Evolutionary conservation across 176 grass and related monocot genomes (phyloP), one percentile per base, ranked within the genome.

Genomic region (Chloris gayana): DNA sequence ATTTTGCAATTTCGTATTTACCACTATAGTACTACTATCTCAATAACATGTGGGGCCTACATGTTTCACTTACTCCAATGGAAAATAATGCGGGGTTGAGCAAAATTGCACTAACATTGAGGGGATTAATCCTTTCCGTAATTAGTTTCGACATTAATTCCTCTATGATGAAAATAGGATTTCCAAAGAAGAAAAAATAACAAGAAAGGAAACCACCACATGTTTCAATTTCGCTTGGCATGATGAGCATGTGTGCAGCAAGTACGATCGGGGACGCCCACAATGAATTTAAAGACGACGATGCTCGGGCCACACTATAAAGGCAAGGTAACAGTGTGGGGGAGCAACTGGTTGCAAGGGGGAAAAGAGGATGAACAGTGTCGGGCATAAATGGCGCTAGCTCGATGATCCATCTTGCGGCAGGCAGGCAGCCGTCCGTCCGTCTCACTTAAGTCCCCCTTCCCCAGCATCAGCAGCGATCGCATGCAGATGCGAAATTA

Each of bases 371-470:
- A 90, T 76, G 80, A 76, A 87, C 84, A 91, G 88, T 83, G 31
- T 21, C 56, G 26, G 76, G 31, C 62, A 87, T 88, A 86, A 92
- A 91, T 97, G 60, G 80, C 29, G 62, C 30, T 67, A 19, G 42
- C 49, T 67, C 22, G 54, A n/a, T 24, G 54, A 24, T 57, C 54
- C 54, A 24, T 24, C 47, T 17, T n/a, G n/a, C 4, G 14, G 14
- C 47, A 50, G 83, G 81, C 83, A 89, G 44, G 86, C 86, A 87
- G 86, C 71, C 75, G 70, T 22, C 62, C 51, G 42, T 82, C 82
- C n/a, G n/a, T n/a, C 35, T 37, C 35, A 78, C 82, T 85, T 87
- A 87, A 89, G 73, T 76, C 33, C 17, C 7, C 22, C 9, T 22
- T 53, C 63, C 44, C 42, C 66, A 30, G 64, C 70, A 90, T 92